Conservation (phyloP, 2,329 filamentous ascomycete species). For the Allantophomopsis lycopodina region DNA sequence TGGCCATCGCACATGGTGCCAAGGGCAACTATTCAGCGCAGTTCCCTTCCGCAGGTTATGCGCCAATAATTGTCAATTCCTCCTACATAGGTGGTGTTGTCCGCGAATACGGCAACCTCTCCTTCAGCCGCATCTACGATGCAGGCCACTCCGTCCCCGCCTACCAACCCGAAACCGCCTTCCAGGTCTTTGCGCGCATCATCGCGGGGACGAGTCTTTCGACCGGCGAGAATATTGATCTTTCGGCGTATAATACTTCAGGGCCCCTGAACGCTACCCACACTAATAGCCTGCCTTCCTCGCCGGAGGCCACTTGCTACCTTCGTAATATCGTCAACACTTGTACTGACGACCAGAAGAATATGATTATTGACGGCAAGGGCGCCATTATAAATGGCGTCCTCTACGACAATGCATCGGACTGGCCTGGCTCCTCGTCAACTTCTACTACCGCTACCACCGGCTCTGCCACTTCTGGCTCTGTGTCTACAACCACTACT, state of each 20-base stretch:
- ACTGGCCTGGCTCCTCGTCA: slow-evolving; percentile 14
- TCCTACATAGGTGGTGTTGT: slow-evolving; percentile 59
- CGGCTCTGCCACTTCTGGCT: background rate
- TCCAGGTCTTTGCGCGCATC: slow-evolving; percentile 42
- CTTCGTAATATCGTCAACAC: slow-evolving; percentile 38
- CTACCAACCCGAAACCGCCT: slow-evolving; percentile 39
- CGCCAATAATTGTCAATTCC: slow-evolving; percentile 54
- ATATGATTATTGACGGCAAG: slow-evolving; percentile 29
- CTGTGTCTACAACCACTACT: slow-evolving; percentile 1
- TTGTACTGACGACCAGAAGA: slow-evolving; percentile 35
- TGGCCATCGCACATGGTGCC: slow-evolving; percentile 40
- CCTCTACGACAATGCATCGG: slow-evolving; percentile 27
- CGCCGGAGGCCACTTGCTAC: slow-evolving; percentile 43
- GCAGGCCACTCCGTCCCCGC: slow-evolving; percentile 48
- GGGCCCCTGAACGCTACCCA: slow-evolving; percentile 43
- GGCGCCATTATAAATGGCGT: slow-evolving; percentile 49
- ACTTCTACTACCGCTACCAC: background rate
- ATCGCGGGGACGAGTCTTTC: slow-evolving; percentile 35
- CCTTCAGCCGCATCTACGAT: slow-evolving; percentile 53
- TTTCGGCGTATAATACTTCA: slow-evolving; percentile 37
- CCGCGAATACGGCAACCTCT: slow-evolving; percentile 63
- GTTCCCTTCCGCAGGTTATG: slow-evolving; percentile 58
- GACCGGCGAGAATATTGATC: slow-evolving; percentile 33
- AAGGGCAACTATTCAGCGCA: slow-evolving; percentile 29
- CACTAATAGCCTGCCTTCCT: slow-evolving; percentile 33